Conservation (phyloP, 345 rosid species). For the Kernera saxatilis region DNA sequence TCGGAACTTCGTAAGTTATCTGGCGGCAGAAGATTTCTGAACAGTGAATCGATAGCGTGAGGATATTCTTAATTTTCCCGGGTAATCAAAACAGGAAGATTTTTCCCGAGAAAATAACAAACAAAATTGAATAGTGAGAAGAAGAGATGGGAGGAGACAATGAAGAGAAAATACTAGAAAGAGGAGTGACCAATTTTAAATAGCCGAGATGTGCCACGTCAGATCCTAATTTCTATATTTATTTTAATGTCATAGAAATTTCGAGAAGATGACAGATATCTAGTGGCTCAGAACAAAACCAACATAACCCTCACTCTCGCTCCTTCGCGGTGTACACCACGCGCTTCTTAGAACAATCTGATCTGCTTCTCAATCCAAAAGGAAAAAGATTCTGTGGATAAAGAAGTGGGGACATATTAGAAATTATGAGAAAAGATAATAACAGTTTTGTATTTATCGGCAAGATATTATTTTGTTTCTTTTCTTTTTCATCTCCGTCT, state of each 20-base stretch:
- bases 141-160: not conserved
- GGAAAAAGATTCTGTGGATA: not conserved
- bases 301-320: not conserved
- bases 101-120: not conserved
- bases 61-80: not conserved
- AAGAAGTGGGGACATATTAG: not conserved
- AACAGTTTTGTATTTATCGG: not conserved
- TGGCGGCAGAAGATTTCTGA: not conserved
- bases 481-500: not conserved
- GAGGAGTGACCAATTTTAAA: not conserved
- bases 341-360: not conserved
- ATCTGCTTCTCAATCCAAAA: not conserved
- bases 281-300: conserved; percentile 48
- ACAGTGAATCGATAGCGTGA: not conserved
- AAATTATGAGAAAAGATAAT: not conserved
- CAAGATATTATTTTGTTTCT: conserved; percentile 4
- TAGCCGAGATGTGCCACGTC: conserved; percentile 37
- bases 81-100: conserved; percentile 4
- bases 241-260: conserved; percentile 27
- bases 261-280: conserved; percentile 42
- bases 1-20: not conserved
- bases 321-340: not conserved
- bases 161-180: conserved; percentile 10
- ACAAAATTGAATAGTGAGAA: not conserved
- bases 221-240: conserved; percentile 7